Conservation (phyloP, 345 rosid genomes). For the Zanthoxylum bungeanum region DNA sequence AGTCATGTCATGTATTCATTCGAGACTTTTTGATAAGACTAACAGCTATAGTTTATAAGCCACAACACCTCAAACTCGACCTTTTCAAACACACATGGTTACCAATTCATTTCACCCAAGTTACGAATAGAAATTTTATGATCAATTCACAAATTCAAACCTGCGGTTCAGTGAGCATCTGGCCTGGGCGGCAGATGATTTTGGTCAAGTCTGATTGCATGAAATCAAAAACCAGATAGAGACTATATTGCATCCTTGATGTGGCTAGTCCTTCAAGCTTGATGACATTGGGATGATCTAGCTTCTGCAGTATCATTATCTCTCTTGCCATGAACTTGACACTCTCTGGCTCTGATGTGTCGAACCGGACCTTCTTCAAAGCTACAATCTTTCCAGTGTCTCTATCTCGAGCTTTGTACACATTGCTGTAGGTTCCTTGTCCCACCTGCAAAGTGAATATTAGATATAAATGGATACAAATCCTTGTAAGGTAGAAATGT, state of each 20-base stretch:
- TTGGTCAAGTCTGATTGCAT: slow-evolving; percentile 71
- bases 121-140: too few species aligned
- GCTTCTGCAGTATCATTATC: slow-evolving; percentile 62
- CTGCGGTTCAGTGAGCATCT: slow-evolving; percentile 70
- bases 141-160: slow-evolving; percentile 34
- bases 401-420: slow-evolving; percentile 77
- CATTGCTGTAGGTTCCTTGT: slow-evolving; percentile 92
- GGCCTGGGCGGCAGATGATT: slow-evolving; percentile 59
- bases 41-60: too few species aligned
- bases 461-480: background rate
- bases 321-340: slow-evolving; percentile 93
- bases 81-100: background rate
- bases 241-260: slow-evolving; percentile 88
- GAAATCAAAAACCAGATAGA: slow-evolving; percentile 78
- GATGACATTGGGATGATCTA: slow-evolving; percentile 81
- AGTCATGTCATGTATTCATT: too few species aligned
- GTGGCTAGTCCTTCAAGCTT: slow-evolving; percentile 84
- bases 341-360: slow-evolving; percentile 82
- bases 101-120: background rate
- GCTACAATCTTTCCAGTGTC: slow-evolving; percentile 75
- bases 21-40: too few species aligned
- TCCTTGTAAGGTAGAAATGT: too few species aligned
- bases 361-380: slow-evolving; percentile 82
- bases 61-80: too few species aligned
- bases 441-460: slow-evolving; percentile 49